These are phyloP conservation scores for Kodamaea nitidulidarum DNA, from an alignment of 805 yeast species.

Conservation along the genomic window DNA sequence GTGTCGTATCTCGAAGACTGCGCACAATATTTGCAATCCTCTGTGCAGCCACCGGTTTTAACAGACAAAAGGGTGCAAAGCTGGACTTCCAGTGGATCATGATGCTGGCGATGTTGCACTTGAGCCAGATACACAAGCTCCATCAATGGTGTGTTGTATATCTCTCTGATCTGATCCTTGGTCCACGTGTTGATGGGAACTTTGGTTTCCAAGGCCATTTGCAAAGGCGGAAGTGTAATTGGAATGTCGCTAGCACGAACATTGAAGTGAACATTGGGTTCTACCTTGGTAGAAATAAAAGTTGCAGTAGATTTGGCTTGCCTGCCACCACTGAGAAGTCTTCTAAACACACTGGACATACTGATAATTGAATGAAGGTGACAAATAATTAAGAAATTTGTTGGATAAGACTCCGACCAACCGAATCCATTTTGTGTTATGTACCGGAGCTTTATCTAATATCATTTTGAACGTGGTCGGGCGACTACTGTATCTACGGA, in stretches of 20 bases:
- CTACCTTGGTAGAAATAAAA: conserved; percentile 5
- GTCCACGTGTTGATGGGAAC: conserved; percentile 49
- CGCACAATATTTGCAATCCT: conserved; percentile 74
- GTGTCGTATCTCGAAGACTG: conserved; percentile 69
- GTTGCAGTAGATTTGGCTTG: conserved; percentile 1
- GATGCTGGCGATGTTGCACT: conserved; percentile 60
- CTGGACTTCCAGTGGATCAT: conserved; percentile 64
- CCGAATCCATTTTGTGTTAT: no score
- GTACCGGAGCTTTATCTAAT: no score
- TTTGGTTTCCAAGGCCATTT: conserved; percentile 9
- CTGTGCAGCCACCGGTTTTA: conserved; percentile 50
- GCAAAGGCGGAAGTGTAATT: conserved; percentile 4
- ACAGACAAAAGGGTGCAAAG: conserved; percentile 61
- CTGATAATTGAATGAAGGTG: not conserved
- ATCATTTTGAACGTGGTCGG: no score
- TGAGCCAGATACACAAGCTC: conserved; percentile 42
- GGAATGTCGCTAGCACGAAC: conserved; percentile 5
- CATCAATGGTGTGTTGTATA: conserved; percentile 63
- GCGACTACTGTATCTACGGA: no score
- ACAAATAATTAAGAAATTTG: no score
- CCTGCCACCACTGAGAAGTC: not conserved
- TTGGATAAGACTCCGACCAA: no score
- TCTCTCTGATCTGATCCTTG: conserved; percentile 51
- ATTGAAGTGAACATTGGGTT: conserved; percentile 10
- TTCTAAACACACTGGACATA: conserved; percentile 2